Base-by-base conservation (phyloP, 345 rosid species). In the Populus alba region DNA sequence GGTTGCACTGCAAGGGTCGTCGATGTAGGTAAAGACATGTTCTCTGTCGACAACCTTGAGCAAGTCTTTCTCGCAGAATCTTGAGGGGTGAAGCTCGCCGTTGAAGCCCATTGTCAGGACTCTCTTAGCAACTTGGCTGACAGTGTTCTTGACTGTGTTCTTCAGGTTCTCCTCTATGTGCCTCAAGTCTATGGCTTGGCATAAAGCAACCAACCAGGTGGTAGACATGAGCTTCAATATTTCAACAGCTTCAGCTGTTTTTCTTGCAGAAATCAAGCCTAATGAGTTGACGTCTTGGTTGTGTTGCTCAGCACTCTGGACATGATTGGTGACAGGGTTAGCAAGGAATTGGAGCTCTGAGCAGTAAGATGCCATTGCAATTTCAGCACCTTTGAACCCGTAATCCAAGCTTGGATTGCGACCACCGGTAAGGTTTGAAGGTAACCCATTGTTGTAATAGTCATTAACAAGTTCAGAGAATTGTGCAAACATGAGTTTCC, bases 361-460 rank as follows among this genome's bases (percentile, higher is more conserved):
- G 74, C 85, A 82, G 67, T 82, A 82, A 13, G 85, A 82, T 33
- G 85, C 85, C 85, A 82, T 82, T 43, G 85, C 85, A n/a, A 82
- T 79, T 75, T 82, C 85, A 43, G 85, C 79, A 20, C 85, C 85
- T 72, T 82, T 82, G 74, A 78, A 82, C 33, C 85, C 85, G 31
- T 82, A 82, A 71, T 82, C 85, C 82, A 82, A 72, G 82, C 85
- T 82, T 4, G 85, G 85, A 59, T 82, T 79, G 65, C 82, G 63
- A 0, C 85, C 82, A 16, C 80, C 85, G 1, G 85, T 82, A 3
- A 82, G 85, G 61, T 82, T 82, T 9, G 85, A 82, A 68, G 85
- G 85, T 75, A 82, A 67, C 0, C 85, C 85, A 13, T 79, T 79
- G 73, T 75, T 82, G 82, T 82, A 82, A 8, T 71, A 82, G 45